phyloP scores from a whole-genome alignment of 176 grass and related monocot genomes.

The Bolboschoenus planiculmis region DNA sequence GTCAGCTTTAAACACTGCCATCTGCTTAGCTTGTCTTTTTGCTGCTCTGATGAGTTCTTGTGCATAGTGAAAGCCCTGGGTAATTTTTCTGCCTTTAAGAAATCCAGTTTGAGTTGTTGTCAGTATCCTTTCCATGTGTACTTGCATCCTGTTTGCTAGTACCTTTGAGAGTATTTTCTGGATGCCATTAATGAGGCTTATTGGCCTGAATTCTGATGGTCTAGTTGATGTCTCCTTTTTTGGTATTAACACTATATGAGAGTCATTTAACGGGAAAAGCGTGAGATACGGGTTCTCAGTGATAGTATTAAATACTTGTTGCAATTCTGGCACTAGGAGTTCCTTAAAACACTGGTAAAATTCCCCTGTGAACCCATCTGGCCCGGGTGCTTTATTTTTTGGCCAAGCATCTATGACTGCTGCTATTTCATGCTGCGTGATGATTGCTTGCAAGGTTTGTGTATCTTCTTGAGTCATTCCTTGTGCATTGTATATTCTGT shows the following conservation, averaged over 20 bases:
- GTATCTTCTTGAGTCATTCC: too few relatives aligned
- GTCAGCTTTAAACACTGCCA: background rate
- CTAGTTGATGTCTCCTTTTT: background rate
- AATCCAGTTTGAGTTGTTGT: background rate
- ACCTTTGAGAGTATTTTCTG: background rate
- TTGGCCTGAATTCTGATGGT: background rate
- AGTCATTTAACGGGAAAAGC: background rate
- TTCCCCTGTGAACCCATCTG: too few relatives aligned
- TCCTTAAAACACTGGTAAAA: too few relatives aligned
- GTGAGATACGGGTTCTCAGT: too few relatives aligned
- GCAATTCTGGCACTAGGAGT: too few relatives aligned
- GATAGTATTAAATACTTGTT: too few relatives aligned
- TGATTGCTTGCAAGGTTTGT: too few relatives aligned
- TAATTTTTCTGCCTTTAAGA: background rate
- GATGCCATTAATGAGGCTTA: background rate
- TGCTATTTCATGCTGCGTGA: too few relatives aligned
- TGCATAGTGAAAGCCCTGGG: background rate
- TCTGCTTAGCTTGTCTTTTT: background rate
- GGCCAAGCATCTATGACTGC: too few relatives aligned
- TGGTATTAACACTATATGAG: background rate
- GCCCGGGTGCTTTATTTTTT: too few relatives aligned
- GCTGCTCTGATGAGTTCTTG: background rate
- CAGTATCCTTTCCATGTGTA: background rate
- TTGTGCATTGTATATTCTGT: too few relatives aligned
- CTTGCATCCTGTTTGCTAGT: background rate